phyloP scores from a whole-genome alignment of 2,329 filamentous ascomycete species.

The Pezicula rhizophila region DNA sequence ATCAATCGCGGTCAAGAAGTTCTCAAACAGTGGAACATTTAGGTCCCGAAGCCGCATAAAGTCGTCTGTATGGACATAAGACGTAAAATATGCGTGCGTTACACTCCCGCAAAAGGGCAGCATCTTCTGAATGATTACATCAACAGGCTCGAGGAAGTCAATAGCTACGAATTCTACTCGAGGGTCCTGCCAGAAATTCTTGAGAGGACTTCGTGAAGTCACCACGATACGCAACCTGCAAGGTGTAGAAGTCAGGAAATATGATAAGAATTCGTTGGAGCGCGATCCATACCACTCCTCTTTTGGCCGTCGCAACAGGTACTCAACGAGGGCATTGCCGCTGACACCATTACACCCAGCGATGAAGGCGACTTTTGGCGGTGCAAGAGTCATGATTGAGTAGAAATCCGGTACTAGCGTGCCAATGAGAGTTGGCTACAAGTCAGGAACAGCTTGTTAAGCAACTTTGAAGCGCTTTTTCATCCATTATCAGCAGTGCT shows the following conservation, averaged over 20 bases:
- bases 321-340: conserved; percentile 29
- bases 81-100: conserved; percentile 29
- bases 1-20: conserved; percentile 26
- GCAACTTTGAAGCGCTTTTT: no score
- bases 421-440: no score
- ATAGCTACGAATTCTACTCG: conserved; percentile 27
- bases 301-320: conserved; percentile 23
- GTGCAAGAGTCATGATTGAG: no score
- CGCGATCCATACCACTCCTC: conserved; percentile 20
- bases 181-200: conserved; percentile 19
- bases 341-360: conserved; percentile 30
- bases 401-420: no score
- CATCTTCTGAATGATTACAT: conserved; percentile 15
- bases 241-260: background rate
- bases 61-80: conserved; percentile 28
- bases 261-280: no score
- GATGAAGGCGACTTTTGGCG: conserved; percentile 27
- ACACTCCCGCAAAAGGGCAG: conserved; percentile 19
- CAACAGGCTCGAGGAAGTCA: conserved; percentile 22
- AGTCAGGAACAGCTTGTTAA: no score
- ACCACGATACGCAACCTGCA: conserved; percentile 23
- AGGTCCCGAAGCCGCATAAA: conserved; percentile 20
- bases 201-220: conserved; percentile 21
- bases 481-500: no score
- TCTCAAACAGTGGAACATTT: conserved; percentile 27